Evolutionary conservation across 257 asterid species (phyloP), one percentile per base, ranked within the genome.

Genomic region (Salvia rosmarinus): DNA sequence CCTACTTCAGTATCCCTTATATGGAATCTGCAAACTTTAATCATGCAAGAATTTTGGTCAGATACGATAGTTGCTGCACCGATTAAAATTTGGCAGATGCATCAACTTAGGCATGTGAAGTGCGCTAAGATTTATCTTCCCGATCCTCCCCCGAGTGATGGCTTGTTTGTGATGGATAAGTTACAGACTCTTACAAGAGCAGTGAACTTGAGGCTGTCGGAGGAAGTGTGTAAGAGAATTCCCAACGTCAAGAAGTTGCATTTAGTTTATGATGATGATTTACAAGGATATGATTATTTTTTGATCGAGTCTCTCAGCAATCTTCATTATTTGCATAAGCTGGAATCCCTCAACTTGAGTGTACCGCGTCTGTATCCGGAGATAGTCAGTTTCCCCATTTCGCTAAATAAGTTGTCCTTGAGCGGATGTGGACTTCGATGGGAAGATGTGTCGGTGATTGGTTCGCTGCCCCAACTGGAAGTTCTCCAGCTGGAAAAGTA

Each of bases 201-300:
- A 0, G 8, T 43, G 59, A 59, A 71, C 32, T 30, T 71, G 20
- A 28, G 35, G 30, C 10, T 58, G 60, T 43, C 60, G 28, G 68
- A 70, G 46, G 32, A 57, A 54, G 68, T 34, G 6, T 71, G 68
- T 39, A 59, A 46, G 51, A 21, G 40, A 28, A 70, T 56, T 6
- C 54, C 64, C 4, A 68, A 68, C 64, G 7, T 68, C 25, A 69
- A 39, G 64, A 40, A 57, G 25, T 17, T 70, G 65, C n/a, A 59
- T 28, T 0, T 69, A 16, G 0, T 0, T 6, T 42, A 70, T 3
- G 46, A 9, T 25, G 0, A 3, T 11, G 0, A 35, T 2, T 16
- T 1, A 1, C 23, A 35, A 0, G 67, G 49, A 34, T 61, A 35
- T 4, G 32, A 61, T 35, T 32, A 37, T 61, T 5, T 58, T 39